Evolutionary conservation across 2,329 filamentous ascomycete genomes (phyloP).

Genomic region (Aplosporella prunicola): DNA sequence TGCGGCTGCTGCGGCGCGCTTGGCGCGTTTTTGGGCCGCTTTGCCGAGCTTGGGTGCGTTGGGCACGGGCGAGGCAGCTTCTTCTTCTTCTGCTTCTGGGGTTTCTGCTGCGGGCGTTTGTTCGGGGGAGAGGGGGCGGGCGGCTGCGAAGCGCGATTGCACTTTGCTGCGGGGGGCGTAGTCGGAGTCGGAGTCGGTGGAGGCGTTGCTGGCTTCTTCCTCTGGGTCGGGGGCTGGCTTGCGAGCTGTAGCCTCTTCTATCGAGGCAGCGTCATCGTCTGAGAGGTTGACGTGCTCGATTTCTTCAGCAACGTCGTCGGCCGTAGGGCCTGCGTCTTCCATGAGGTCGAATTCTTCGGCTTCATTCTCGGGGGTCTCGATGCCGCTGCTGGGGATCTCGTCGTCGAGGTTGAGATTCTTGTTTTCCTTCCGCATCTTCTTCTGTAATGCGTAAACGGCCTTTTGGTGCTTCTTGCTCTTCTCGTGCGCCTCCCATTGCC

Average conservation of each 20-base stretch:
- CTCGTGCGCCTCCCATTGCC: conserved; percentile 84
- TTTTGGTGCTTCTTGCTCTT: conserved; percentile 95
- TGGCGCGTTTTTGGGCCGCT: conserved; percentile 39
- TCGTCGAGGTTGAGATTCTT: conserved; percentile 43
- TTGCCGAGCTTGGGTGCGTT: conserved; percentile 34
- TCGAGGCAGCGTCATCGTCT: conserved; percentile 33
- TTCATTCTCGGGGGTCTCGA: conserved; percentile 23
- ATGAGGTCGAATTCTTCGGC: conserved; percentile 17
- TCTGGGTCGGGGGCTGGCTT: too few relatives aligned
- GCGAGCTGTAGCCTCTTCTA: too few relatives aligned
- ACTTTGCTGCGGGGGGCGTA: conserved; percentile 29
- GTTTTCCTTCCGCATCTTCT: conserved; percentile 78
- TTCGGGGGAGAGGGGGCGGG: conserved; percentile 3
- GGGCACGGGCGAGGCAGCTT: conserved; percentile 10
- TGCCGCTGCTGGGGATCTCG: conserved; percentile 24
- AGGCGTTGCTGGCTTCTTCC: neutral
- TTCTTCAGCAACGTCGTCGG: conserved; percentile 1
- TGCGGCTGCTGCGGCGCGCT: conserved; percentile 35
- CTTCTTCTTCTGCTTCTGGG: conserved; percentile 10
- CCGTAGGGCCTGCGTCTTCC: conserved; percentile 14
- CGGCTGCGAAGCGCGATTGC: conserved; percentile 23
- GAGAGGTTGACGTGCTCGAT: conserved; percentile 13
- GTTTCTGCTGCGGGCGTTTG: too few relatives aligned
- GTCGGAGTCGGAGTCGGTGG: conserved; percentile 18
- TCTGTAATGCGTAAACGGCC: conserved; percentile 66